Base-by-base conservation (phyloP, 2,329 filamentous ascomycete genomes). In the Zasmidium cellare region DNA sequence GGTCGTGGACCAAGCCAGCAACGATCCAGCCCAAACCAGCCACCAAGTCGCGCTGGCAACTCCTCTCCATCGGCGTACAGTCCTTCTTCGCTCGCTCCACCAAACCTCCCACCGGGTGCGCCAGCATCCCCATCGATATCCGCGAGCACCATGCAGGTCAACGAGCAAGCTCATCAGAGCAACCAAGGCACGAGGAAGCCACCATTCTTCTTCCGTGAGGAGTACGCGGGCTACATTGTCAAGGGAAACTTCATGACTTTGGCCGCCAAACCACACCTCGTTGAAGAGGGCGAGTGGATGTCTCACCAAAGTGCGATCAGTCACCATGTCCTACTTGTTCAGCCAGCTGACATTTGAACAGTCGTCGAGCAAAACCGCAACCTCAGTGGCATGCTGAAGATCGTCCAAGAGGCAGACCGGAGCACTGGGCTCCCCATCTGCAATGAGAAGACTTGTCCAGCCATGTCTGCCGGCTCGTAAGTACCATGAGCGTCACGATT, bases 181-280 rank as follows among this genome's bases (percentile, higher is more conserved):
- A 69, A 71, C 62, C 65, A 71, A 58, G 65, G 66, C n/a, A 19
- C 55, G 46, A 51, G 49, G 44, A 64, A 59, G 45, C 51, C 45
- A 44, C 90, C 90, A 16, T 78, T 90, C 60, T 92, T 90, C 86
- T 85, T 92, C 69, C 88, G 90, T 69, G 83, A 88, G 56, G 79
- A 85, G 61, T 89, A 90, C 72, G 87, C 89, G 55, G 90, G 88
- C 72, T 87, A 96, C 70, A 96, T 96, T 65, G 92, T 97, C 70
- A 96, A 93, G 79, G 93, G 93, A 59, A 97, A 97, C 79, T 97
- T 97, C 73, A 91, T 96, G 88, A 97, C 93, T 11, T 78, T 97
- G 59, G 96, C 92, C 69, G 91, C 92, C 51, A 89, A 92, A 71
- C 93, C 93, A 20, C 92, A 93, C 79, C 92, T 94, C 56, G 90